These are phyloP conservation scores for Ambispora gerdemannii DNA, from an alignment of 192 early-diverging fungal genomes.

Conservation along the genomic window DNA sequence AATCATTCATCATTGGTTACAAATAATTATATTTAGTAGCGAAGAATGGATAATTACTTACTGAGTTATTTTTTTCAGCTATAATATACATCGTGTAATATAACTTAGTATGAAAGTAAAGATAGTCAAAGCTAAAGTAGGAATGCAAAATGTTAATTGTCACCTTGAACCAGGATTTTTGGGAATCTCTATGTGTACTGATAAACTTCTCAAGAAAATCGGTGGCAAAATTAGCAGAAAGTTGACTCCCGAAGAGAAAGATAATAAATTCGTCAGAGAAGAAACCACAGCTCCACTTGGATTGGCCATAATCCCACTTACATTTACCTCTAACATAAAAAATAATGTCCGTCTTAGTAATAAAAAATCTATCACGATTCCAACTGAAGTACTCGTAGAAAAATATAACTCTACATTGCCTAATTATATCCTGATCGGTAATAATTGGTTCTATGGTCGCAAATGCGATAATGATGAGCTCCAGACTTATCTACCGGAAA, in stretches of 20 bases:
- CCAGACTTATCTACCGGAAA: too few species aligned
- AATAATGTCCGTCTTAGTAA: not conserved
- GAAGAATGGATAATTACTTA: too few species aligned
- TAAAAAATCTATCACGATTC: not conserved
- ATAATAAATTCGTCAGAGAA: not conserved
- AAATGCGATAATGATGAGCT: too few species aligned
- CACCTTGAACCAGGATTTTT: not conserved
- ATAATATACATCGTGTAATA: too few species aligned
- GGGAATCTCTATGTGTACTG: not conserved
- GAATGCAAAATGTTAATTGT: not conserved
- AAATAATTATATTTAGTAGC: constrained; percentile 12
- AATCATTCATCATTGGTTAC: constrained; percentile 9
- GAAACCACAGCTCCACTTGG: not conserved
- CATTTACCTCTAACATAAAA: not conserved
- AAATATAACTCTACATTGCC: not conserved
- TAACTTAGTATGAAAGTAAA: too few species aligned
- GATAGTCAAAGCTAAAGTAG: constrained; percentile 2
- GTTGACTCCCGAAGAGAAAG: not conserved
- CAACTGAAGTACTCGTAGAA: not conserved
- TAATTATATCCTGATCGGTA: too few species aligned
- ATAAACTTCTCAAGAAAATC: not conserved
- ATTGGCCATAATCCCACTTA: not conserved
- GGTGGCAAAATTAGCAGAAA: not conserved
- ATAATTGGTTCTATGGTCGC: too few species aligned
- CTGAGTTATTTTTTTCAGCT: too few species aligned